Conservation (phyloP, 331 rosid genomes). For the Malus hybrid region DNA sequence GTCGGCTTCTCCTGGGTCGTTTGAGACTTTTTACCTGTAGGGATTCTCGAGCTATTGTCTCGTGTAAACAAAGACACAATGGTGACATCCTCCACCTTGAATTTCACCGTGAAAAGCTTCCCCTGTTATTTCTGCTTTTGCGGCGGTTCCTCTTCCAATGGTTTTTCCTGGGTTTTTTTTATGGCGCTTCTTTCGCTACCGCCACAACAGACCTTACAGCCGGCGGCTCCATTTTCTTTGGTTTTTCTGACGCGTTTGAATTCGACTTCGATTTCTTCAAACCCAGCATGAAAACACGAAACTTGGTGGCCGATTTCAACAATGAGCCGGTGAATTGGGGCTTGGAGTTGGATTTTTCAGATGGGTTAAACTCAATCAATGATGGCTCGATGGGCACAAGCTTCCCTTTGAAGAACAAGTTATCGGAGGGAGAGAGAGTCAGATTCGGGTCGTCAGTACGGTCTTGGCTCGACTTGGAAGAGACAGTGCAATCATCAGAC, state of each 20-base stretch:
- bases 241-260: not conserved
- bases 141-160: not conserved
- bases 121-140: slow-evolving; percentile 14
- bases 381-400: slow-evolving; percentile 57
- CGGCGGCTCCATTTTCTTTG: slow-evolving; percentile 30
- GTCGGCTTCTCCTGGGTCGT: slow-evolving; percentile 16
- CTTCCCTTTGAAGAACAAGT: slow-evolving; percentile 68
- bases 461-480: slow-evolving; percentile 59
- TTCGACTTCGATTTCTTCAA: slow-evolving; percentile 52
- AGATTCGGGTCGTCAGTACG: slow-evolving; percentile 55
- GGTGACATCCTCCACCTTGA: slow-evolving; percentile 81
- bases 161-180: not conserved
- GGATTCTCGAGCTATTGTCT: slow-evolving; percentile 61
- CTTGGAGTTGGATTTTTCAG: slow-evolving; percentile 66
- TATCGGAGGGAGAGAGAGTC: slow-evolving; percentile 62
- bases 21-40: slow-evolving; percentile 13
- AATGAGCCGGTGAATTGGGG: slow-evolving; percentile 59
- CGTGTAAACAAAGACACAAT: slow-evolving; percentile 72
- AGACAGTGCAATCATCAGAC: slow-evolving; percentile 29
- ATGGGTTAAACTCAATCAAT: slow-evolving; percentile 21
- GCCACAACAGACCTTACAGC: slow-evolving; percentile 8
- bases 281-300: slow-evolving; percentile 75
- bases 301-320: slow-evolving; percentile 79
- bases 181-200: slow-evolving; percentile 1
- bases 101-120: slow-evolving; percentile 57